Evolutionary conservation across 352 stramenopile genomes (phyloP).

Genomic region (Elongisporangium anandrum): DNA sequence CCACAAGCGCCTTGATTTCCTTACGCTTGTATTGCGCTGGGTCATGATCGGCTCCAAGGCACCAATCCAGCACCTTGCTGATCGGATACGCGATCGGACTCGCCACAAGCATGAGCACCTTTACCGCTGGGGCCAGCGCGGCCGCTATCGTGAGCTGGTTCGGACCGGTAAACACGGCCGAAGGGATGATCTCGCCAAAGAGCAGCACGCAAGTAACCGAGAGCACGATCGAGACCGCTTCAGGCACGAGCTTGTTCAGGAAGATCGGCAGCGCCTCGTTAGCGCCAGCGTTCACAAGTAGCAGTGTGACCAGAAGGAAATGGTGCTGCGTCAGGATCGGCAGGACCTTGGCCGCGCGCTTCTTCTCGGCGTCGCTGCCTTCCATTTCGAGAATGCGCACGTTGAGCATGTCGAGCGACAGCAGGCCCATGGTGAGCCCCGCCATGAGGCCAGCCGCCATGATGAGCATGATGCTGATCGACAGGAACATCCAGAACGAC

Average conservation of each 20-base stretch:
- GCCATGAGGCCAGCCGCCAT: slow-evolving; percentile 64
- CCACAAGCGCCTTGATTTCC: slow-evolving; percentile 88
- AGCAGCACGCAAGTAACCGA: slow-evolving; percentile 94
- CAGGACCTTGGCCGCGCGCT: slow-evolving; percentile 71
- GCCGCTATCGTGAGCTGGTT: slow-evolving; percentile 90
- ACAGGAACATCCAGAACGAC: slow-evolving; percentile 54
- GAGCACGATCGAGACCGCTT: slow-evolving; percentile 90
- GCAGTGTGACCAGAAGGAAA: slow-evolving; percentile 91
- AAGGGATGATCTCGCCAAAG: slow-evolving; percentile 97
- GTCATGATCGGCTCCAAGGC: slow-evolving; percentile 79
- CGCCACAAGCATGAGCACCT: slow-evolving; percentile 82
- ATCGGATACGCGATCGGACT: slow-evolving; percentile 91
- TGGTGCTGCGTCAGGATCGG: slow-evolving; percentile 91
- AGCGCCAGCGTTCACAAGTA: slow-evolving; percentile 92
- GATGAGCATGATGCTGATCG: slow-evolving; percentile 45
- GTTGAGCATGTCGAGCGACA: slow-evolving; percentile 80
- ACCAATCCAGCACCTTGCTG: slow-evolving; percentile 85
- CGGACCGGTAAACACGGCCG: slow-evolving; percentile 93
- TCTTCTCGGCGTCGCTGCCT: slow-evolving; percentile 71
- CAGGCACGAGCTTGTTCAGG: slow-evolving; percentile 85
- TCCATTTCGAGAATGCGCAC: slow-evolving; percentile 77
- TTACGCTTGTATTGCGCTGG: slow-evolving; percentile 82
- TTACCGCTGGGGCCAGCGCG: slow-evolving; percentile 79
- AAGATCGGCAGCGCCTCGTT: slow-evolving; percentile 95
- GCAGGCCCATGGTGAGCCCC: slow-evolving; percentile 69